Base-by-base conservation (phyloP, 257 asterid genomes). In the Anisodus tanguticus region DNA sequence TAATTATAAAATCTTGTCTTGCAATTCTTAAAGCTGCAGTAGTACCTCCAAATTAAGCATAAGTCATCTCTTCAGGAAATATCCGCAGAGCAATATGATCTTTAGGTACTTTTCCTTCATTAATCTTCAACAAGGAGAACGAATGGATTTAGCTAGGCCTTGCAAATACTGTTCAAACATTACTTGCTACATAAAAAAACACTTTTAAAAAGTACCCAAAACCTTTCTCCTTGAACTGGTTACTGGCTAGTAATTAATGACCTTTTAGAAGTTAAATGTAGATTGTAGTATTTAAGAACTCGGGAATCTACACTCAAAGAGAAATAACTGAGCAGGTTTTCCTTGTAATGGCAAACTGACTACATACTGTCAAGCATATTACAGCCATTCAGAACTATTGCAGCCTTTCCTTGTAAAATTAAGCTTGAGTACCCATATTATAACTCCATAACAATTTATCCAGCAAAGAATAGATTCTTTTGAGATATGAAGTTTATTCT, bases 11-110 rank as follows among this genome's bases (percentile, higher is more conserved):
- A 19, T 19, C 11, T 62, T 19, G 37, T 62, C 62, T 62, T n/a
- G 8, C 68, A 60, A 37, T 60, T 35, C 35, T 7, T 3, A 19
- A 60, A 60, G 37, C 68, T 60, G 5, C 11, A 22, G 6, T 19
- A 62, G 37, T 68, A 93, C 98, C 94, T 93, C 98, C 81, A 93
- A 88, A 85, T 93, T 90, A 43, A 97, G 98, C 97, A 80, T 90
- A 88, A 81, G 71, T 85, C 94, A 95, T 90, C 87, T 94, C 97
- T 88, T 94, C 10, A 95, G 92, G n/a, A n/a, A n/a, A n/a, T 95
- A 95, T 87, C 78, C 72, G 88, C 89, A 94, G 84, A 55, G 97
- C 92, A 15, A 86, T 85, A 57, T 91, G 90, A 80, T 95, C 74
- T 85, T 91, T 82, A 3, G 98, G 98, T 76, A 93, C 88, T 85